Evolutionary conservation across 257 asterid genomes (phyloP).

Genomic region (Jaltomata sinuosa): DNA sequence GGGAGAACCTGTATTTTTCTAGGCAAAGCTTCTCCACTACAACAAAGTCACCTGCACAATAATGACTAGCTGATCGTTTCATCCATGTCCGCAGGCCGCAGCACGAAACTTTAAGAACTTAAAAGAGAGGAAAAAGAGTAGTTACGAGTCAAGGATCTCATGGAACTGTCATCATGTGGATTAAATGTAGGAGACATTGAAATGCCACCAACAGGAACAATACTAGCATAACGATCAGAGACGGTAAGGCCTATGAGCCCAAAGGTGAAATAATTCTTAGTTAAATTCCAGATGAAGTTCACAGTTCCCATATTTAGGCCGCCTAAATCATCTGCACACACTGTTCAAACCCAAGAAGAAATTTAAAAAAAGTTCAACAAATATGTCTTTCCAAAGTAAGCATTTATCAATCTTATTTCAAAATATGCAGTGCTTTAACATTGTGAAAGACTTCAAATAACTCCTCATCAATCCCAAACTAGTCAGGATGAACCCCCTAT

Average conservation of each 20-base stretch:
- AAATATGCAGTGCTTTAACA: not conserved
- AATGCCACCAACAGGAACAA: conserved; percentile 65
- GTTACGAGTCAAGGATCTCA: conserved; percentile 38
- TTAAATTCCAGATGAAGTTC: conserved; percentile 31
- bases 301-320: conserved; percentile 31
- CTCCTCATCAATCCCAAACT: not conserved
- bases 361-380: not conserved
- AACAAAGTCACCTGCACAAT: conserved; percentile 57
- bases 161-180: conserved; percentile 25
- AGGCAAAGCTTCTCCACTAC: conserved; percentile 83
- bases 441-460: not conserved
- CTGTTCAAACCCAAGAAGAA: not conserved
- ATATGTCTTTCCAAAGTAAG: not conserved
- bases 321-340: conserved; percentile 1
- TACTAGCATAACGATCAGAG: conserved; percentile 66
- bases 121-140: not conserved
- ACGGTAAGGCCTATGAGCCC: conserved; percentile 61
- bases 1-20: conserved; percentile 58
- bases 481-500: not conserved
- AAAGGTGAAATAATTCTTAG: conserved; percentile 42
- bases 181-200: conserved; percentile 91
- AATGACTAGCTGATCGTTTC: not conserved
- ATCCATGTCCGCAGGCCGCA: not conserved
- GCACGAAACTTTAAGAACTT: not conserved
- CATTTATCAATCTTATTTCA: not conserved